Conservation (phyloP, 352 stramenopile genomes). For the Pythium monospermum region DNA sequence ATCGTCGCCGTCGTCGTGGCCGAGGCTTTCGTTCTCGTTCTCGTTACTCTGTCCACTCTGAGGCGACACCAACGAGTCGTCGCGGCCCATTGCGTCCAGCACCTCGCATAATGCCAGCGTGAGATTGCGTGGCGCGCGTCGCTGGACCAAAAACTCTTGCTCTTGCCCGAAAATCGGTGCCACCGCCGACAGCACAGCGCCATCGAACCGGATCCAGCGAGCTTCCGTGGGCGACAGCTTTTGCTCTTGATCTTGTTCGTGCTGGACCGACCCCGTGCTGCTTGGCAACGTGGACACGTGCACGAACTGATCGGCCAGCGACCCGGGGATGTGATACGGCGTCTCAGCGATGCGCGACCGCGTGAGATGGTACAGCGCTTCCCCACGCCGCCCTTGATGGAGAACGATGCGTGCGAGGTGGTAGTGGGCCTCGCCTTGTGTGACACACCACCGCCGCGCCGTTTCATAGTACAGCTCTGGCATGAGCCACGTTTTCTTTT, state of each 20-base stretch:
- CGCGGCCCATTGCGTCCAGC: constrained; percentile 7
- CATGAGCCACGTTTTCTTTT: constrained; percentile 17
- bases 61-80: not conserved
- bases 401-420: constrained; percentile 22
- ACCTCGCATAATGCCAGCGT: constrained; percentile 5
- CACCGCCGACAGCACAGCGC: constrained; percentile 5
- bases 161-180: constrained; percentile 13
- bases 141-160: constrained; percentile 18
- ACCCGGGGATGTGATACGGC: constrained; percentile 8
- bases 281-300: constrained; percentile 5
- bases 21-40: too few species aligned
- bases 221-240: not conserved
- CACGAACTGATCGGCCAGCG: constrained; percentile 14
- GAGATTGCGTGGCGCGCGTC: constrained; percentile 8
- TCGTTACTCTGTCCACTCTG: too few species aligned
- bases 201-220: constrained; percentile 10
- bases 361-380: constrained; percentile 23
- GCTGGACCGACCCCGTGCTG: too few species aligned
- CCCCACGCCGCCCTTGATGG: constrained; percentile 10
- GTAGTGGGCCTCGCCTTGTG: constrained; percentile 15
- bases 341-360: not conserved
- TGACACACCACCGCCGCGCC: constrained; percentile 10
- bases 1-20: not conserved
- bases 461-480: constrained; percentile 20
- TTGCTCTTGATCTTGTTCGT: not conserved